Conservation (phyloP, 2,329 filamentous ascomycete genomes). For the Cercospora zeina region DNA sequence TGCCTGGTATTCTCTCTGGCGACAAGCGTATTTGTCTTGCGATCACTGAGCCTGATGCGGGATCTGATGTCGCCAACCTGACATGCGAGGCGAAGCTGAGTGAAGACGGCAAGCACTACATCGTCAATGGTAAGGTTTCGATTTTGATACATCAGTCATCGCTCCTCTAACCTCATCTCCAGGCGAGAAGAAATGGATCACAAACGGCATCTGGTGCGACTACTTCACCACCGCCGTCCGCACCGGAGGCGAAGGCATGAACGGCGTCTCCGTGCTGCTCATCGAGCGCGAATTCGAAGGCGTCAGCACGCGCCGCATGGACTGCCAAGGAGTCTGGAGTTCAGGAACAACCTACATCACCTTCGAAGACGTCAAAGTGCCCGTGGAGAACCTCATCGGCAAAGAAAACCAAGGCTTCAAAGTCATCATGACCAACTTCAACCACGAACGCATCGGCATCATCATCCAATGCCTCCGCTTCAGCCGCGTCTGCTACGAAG, state of each 20-base stretch:
- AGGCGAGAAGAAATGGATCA: slow-evolving; percentile 28
- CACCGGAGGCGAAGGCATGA: slow-evolving; percentile 79
- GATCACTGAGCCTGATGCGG: slow-evolving; percentile 93
- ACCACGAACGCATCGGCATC: slow-evolving; percentile 98
- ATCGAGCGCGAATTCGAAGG: slow-evolving; percentile 84
- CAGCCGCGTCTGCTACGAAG: slow-evolving; percentile 94
- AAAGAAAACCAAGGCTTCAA: slow-evolving; percentile 99
- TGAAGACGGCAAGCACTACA: slow-evolving; percentile 97
- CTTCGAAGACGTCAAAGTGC: slow-evolving; percentile 98
- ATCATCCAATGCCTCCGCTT: slow-evolving; percentile 97
- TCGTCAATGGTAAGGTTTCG: slow-evolving; percentile 72
- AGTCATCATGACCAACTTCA: slow-evolving; percentile 99
- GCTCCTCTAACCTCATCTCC: not conserved
- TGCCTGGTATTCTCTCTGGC: slow-evolving; percentile 82
- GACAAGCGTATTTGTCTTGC: slow-evolving; percentile 97
- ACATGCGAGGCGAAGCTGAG: slow-evolving; percentile 93
- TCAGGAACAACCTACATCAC: slow-evolving; percentile 96
- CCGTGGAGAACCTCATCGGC: slow-evolving; percentile 96
- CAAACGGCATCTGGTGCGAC: slow-evolving; percentile 66
- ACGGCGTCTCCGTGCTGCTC: slow-evolving; percentile 83
- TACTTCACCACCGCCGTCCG: slow-evolving; percentile 98
- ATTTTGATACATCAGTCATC: not conserved
- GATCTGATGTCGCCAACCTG: slow-evolving; percentile 91
- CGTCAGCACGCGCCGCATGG: slow-evolving; percentile 91
- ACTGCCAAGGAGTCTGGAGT: slow-evolving; percentile 96